Evolutionary conservation across 2,329 filamentous ascomycete species (phyloP), one percentile per base, ranked within the genome.

Genomic region (Pezizomycotina sp.): DNA sequence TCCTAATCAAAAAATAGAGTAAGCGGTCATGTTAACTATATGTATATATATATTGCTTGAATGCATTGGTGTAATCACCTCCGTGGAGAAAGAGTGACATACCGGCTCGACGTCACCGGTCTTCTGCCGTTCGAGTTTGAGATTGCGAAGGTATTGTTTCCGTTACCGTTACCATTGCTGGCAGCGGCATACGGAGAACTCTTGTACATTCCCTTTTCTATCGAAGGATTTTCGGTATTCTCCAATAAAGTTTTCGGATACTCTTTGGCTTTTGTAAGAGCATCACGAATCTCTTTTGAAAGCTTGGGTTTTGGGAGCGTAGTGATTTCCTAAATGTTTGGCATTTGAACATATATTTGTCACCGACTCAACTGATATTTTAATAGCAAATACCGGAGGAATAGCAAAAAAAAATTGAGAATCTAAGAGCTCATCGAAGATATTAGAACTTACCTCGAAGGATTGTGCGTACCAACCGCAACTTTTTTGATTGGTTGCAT

Each of bases 391-490:
- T 18, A 20, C 26, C 6, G 19, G 5, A 20, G n/a, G 16, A 37
- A 20, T 27, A 2, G 19, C 8, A 16, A 6, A 10, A n/a, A n/a
- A n/a, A 10, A n/a, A 32, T 27, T 25, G 14, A 23, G 31, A 13
- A 32, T 29, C 25, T 21, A 36, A 36, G 31, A 20, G 34, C 25
- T 28, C 34, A 34, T 15, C 32, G 34, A 30, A 40, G 41, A 34
- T 34, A 31, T 32, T 42, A 35, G 29, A 39, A 25, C 69, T 51
- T 69, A 92, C 84, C 73, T 98, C 89, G 55, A 98, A 98, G 33
- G 89, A 98, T 63, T 98, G 89, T 47, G 86, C 89, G 59, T 98
- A 98, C 89, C 89, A 98, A 55, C 95, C 84, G 84, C 78, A 49
- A 98, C 89, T 54, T 77, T 82, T 57, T 77, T 75, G 49, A 98